These are phyloP conservation scores for Athelia psychrophila DNA, from an alignment of 1,284 basidiomycete genomes.

Conservation along the genomic window DNA sequence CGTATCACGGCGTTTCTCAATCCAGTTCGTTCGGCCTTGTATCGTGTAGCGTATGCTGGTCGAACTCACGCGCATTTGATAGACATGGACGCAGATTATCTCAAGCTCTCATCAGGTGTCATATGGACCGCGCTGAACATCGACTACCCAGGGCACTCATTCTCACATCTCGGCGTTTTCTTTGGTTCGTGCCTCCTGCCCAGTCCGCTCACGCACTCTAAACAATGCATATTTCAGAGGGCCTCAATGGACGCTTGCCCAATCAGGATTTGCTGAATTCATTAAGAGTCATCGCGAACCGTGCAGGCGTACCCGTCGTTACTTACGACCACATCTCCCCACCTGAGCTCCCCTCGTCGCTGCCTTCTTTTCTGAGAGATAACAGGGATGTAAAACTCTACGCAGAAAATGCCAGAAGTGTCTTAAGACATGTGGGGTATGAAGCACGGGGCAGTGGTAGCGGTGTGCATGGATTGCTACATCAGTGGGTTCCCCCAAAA, in stretches of 20 bases:
- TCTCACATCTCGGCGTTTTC: constrained; percentile 89
- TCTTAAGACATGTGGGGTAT: constrained; percentile 63
- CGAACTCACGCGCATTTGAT: background rate
- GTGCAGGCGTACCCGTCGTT: constrained; percentile 69
- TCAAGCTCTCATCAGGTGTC: constrained; percentile 70
- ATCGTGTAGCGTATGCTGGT: background rate
- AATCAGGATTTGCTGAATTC: constrained; percentile 96
- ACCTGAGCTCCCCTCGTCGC: constrained; percentile 42
- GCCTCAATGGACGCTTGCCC: constrained; percentile 90
- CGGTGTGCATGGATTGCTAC: constrained; percentile 77
- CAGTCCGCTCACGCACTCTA: background rate
- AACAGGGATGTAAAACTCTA: constrained; percentile 48
- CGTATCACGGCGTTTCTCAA: constrained; percentile 75
- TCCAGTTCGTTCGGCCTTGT: constrained; percentile 47
- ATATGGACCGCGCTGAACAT: constrained; percentile 96
- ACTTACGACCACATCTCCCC: constrained; percentile 75
- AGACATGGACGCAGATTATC: constrained; percentile 67
- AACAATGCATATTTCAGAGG: constrained; percentile 64
- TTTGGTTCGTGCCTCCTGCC: constrained; percentile 57
- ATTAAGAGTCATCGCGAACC: constrained; percentile 69
- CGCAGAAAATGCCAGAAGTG: constrained; percentile 55
- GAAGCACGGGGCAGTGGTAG: constrained; percentile 71
- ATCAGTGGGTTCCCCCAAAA: constrained; percentile 49
- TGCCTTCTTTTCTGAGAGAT: constrained; percentile 43
- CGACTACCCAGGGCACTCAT: constrained; percentile 96